These are phyloP conservation scores for Amaranthus cruentus DNA, from an alignment of 148 eudicot genomes.

Conservation along the genomic window DNA sequence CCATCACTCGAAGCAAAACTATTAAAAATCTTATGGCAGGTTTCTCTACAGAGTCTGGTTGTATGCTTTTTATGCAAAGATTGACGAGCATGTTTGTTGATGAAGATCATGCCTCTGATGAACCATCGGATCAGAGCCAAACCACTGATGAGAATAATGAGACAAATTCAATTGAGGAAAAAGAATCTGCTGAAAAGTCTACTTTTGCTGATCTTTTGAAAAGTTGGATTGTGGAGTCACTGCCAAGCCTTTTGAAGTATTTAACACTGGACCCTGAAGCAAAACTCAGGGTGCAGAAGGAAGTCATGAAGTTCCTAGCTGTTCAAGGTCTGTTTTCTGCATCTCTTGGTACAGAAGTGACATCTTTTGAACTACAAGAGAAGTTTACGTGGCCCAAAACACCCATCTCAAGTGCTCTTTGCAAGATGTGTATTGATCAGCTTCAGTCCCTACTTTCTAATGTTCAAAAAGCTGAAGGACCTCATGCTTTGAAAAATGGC, in stretches of 20 bases:
- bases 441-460: conserved; percentile 71
- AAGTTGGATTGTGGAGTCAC: conserved; percentile 84
- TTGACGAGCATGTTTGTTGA: conserved; percentile 77
- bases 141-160: conserved; percentile 87
- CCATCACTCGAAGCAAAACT: conserved; percentile 61
- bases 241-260: conserved; percentile 61
- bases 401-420: conserved; percentile 72
- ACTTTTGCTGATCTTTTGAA: conserved; percentile 60
- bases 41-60: conserved; percentile 75
- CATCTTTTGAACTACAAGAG: conserved; percentile 90
- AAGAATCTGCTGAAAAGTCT: conserved; percentile 47
- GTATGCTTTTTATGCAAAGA: conserved; percentile 66
- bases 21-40: conserved; percentile 73
- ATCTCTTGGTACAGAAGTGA: conserved; percentile 90
- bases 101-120: conserved; percentile 63
- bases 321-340: conserved; percentile 97
- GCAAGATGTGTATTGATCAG: conserved; percentile 82
- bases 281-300: conserved; percentile 70
- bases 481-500: conserved; percentile 47
- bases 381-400: conserved; percentile 90
- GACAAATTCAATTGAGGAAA: conserved; percentile 62
- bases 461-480: conserved; percentile 76
- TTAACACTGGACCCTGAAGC: conserved; percentile 65
- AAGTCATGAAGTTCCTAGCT: conserved; percentile 85
- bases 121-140: conserved; percentile 90